Conservation (phyloP, 2,329 filamentous ascomycete species). For the Pseudocercospora cruenta region DNA sequence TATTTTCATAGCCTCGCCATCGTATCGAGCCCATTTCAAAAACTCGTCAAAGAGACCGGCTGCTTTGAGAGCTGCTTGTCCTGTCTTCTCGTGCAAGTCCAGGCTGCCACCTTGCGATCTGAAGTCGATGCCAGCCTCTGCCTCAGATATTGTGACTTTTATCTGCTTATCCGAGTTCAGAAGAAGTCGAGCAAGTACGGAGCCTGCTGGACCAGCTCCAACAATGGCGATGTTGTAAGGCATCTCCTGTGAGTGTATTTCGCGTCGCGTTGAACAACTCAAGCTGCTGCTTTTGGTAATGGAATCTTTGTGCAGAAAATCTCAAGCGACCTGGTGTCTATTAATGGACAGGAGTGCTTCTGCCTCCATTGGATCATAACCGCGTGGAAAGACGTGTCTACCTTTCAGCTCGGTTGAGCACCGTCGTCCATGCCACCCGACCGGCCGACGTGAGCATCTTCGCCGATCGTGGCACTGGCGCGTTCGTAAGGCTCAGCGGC, state of each 20-base stretch:
- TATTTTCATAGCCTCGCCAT: conserved; percentile 46
- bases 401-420: too few species aligned
- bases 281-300: too few species aligned
- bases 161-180: conserved; percentile 28
- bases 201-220: conserved; percentile 37
- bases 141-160: conserved; percentile 34
- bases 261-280: too few species aligned
- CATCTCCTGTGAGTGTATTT: neutral
- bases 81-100: conserved; percentile 37
- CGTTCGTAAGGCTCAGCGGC: neutral
- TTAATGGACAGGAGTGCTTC: too few species aligned
- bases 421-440: neutral
- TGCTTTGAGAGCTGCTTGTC: conserved; percentile 34
- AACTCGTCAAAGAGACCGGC: conserved; percentile 36
- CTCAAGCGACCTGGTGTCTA: too few species aligned
- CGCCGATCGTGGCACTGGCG: neutral
- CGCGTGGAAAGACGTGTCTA: too few species aligned
- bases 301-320: too few species aligned
- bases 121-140: conserved; percentile 33
- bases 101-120: conserved; percentile 35
- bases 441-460: neutral
- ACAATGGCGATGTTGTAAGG: conserved; percentile 33
- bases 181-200: conserved; percentile 35
- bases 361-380: too few species aligned
- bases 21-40: conserved; percentile 26